Evolutionary conservation across 441 rosid genomes (phyloP), one percentile per base, ranked within the genome.

Genomic region (Euphorbia celastroides): DNA sequence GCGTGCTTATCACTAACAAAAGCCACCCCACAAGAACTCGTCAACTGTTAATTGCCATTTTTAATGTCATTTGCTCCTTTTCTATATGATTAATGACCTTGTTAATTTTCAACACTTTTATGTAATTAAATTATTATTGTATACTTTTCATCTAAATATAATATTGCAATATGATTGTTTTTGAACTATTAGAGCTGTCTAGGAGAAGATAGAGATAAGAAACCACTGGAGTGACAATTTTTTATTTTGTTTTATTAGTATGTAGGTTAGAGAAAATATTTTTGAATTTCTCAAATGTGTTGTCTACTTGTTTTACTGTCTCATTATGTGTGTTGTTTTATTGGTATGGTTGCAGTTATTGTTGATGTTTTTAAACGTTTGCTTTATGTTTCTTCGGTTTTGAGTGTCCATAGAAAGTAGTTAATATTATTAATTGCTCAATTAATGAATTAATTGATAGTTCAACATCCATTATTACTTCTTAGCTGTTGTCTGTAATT

Each of bases 1-100:
- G 86, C 94, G 96, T 86, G 96, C 89, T 81, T 72, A 81, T 83
- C 96, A 89, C 97, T 81, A 92, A 86, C 83, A 61, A 75, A 78
- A 68, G 54, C 55, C 68, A 64, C 75, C 80, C 77, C 72, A 71
- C 77, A 68, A 61, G 76, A 67, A 65, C 78, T 60, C 66, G 77
- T 70, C 68, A 75, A 82, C 81, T 80, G 74, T 76, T 52, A 57
- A 60, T 62, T 52, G 13, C 65, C 34, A 65, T 22, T 58, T 57
- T 73, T 34, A 42, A 62, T 28, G 12, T 34, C 7, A 38, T 38
- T 38, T 3, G 2, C 12, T 38, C 11, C 5, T 3, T 38, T 38
- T 3, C 12, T 3, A 38, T 38, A 3, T 9, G 11, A 38, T 38
- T 38, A n/a, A 38, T 38, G 13, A 38, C 44, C n/a, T n/a, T n/a